Conservation (phyloP, 192 early-diverging fungal genomes). For the Backusella mclennaniae region DNA sequence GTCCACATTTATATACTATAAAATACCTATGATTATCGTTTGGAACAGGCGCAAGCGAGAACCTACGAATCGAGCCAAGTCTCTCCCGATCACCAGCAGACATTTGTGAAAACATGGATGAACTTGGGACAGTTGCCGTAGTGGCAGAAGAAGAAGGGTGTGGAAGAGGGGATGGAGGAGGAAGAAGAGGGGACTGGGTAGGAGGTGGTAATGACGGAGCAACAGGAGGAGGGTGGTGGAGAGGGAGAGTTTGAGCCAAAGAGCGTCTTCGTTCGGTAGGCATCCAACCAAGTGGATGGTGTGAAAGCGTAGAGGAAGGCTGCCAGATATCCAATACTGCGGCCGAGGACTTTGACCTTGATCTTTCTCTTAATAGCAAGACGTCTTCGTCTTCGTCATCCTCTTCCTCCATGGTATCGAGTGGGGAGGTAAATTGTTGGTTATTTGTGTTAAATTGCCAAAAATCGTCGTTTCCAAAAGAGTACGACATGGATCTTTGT, state of each 20-base stretch:
- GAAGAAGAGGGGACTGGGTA: not conserved
- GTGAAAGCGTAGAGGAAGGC: not conserved
- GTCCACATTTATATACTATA: not conserved
- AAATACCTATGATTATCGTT: slow-evolving; percentile 12
- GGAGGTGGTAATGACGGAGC: not conserved
- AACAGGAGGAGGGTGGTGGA: not conserved
- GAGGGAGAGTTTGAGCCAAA: not conserved
- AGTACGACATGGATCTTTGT: slow-evolving; percentile 57
- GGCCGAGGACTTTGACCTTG: slow-evolving; percentile 64
- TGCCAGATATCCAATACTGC: slow-evolving; percentile 52
- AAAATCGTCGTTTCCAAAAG: slow-evolving; percentile 43
- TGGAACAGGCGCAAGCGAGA: not conserved
- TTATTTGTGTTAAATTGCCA: slow-evolving; percentile 28
- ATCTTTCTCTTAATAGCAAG: slow-evolving; percentile 42
- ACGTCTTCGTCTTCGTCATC: slow-evolving; percentile 32
- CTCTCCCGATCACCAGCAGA: slow-evolving; percentile 34
- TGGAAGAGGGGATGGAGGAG: not conserved
- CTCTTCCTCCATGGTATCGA: slow-evolving; percentile 27
- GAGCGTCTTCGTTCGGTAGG: slow-evolving; percentile 1
- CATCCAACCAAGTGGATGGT: slow-evolving; percentile 5
- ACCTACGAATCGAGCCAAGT: slow-evolving; percentile 13
- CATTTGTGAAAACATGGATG: slow-evolving; percentile 2
- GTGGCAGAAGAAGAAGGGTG: not conserved
- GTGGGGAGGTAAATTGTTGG: slow-evolving; percentile 8
- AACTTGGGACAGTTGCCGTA: not conserved